A percentile compares a stretch with the other conserved stretches of the same genome.
Evolutionary conservation across 495 filamentous ascomycete species (phyloP).

Genomic region (Bryoglossum gracile): DNA sequence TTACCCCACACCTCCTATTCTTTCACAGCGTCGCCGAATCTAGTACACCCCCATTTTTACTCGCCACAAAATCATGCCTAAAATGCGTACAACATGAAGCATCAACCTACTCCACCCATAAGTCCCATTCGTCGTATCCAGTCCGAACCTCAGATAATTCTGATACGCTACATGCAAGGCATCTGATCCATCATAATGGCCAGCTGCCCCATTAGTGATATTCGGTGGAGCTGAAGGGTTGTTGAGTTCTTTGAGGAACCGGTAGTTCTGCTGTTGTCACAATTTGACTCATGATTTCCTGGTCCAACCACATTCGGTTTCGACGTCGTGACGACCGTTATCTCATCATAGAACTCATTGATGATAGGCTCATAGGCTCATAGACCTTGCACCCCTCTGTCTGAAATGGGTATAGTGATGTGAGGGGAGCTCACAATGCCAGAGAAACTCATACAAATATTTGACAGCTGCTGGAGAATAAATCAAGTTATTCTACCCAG

Average conservation of each 20-base stretch:
- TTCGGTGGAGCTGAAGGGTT: constrained; percentile 42
- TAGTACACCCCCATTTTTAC: constrained; percentile 22
- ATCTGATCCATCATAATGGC: constrained; percentile 40
- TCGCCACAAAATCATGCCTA: constrained; percentile 29
- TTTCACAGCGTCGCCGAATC: constrained; percentile 6
- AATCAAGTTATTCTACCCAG: no score
- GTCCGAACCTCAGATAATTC: constrained; percentile 17
- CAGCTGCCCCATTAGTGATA: constrained; percentile 39
- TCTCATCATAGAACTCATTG: constrained; percentile 42
- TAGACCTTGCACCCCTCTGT: constrained; percentile 39
- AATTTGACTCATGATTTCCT: constrained; percentile 31
- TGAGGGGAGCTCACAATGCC: constrained; percentile 31
- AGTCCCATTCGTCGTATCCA: constrained; percentile 20
- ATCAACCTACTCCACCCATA: constrained; percentile 28
- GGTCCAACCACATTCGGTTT: constrained; percentile 26
- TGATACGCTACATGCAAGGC: neutral
- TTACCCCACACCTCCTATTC: neutral
- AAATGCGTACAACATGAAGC: constrained; percentile 29
- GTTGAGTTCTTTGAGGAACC: constrained; percentile 29
- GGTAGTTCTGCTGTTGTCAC: constrained; percentile 30
- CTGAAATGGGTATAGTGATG: neutral
- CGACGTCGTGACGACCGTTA: constrained; percentile 23
- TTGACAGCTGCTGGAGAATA: neutral
- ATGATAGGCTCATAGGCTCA: constrained; percentile 47
- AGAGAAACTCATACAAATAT: neutral